Base-by-base conservation (phyloP, 2,329 filamentous ascomycete species). In the Verticillium isaacii region DNA sequence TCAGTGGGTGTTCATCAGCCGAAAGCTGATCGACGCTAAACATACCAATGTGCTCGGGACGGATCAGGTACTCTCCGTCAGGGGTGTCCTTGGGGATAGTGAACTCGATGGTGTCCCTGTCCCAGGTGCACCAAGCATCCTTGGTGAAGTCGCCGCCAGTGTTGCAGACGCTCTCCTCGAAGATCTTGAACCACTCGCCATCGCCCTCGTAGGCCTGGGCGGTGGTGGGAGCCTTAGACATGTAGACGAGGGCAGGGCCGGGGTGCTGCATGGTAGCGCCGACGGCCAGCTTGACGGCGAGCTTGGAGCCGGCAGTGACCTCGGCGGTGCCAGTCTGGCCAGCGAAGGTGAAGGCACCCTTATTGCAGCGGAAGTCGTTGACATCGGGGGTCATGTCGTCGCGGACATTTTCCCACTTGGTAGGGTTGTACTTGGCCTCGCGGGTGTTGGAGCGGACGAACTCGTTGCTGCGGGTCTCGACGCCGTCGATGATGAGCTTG, bases 211-310 rank as follows among this genome's bases (percentile, higher is more conserved):
- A 81, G 41, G 70, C 69, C 63, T 70, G 72, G 41, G 80, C 78
- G 56, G 73, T 71, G 60, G 72, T 72, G 32, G 79, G 76, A 6
- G 80, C 79, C 64, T 75, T 75, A 54, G 76, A 77, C 71, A 80
- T 71, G 68, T 79, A 79, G 64, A 78, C 69, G 64, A 74, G 74
- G 17, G 76, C 73, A 0, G 77, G 75, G 12, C 77, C 77, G 6
- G 77, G 77, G 66, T 79, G 77, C 72, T 79, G 74, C 68, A 84
- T 77, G 68, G 79, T 69, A 66, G 80, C 75, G 69, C 78, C 77
- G 75, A 81, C 72, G 74, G 80, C 74, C 66, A 84, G 66, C 77
- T 82, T 74, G 75, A 83, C 72, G 67, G 78, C 73, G 70, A 85
- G 68, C 70, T 81, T 77, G 71, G 80, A 75, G 52, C 81, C 82